Evolutionary conservation across 805 yeast species (phyloP).

Genomic region (Hyphopichia homilentoma): DNA sequence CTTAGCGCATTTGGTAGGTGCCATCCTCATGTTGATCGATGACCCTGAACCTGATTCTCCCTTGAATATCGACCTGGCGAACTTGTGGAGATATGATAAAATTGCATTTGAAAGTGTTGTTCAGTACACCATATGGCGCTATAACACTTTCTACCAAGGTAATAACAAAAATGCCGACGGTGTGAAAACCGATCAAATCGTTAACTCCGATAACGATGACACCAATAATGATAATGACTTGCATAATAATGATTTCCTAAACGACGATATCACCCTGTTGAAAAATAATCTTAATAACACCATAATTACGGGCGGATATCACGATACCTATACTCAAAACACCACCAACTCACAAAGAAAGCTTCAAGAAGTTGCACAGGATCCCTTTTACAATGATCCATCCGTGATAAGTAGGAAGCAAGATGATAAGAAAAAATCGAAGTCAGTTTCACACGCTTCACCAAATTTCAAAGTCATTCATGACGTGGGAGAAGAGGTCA

Average conservation of each 20-base stretch:
- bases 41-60: slow-evolving; percentile 75
- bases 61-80: slow-evolving; percentile 65
- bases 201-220: not conserved
- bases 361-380: not conserved
- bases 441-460: not conserved
- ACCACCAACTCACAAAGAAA: not conserved
- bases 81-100: slow-evolving; percentile 44
- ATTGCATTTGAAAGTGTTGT: slow-evolving; percentile 37
- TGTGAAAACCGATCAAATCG: not conserved
- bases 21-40: slow-evolving; percentile 52
- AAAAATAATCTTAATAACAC: slow-evolving; percentile 1
- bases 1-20: slow-evolving; percentile 49
- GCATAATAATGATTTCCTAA: not conserved
- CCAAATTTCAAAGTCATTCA: slow-evolving; percentile 20
- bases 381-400: too few species aligned
- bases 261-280: not conserved
- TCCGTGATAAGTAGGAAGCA: too few species aligned
- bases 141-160: slow-evolving; percentile 21
- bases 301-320: slow-evolving; percentile 2
- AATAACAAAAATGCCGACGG: not conserved
- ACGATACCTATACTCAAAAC: not conserved
- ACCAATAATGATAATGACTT: not conserved
- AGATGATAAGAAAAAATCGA: not conserved
- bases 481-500: slow-evolving; percentile 31
- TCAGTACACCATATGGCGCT: slow-evolving; percentile 39